phyloP scores from a whole-genome alignment of 2,329 filamentous ascomycete species.

The Apiospora marii region DNA sequence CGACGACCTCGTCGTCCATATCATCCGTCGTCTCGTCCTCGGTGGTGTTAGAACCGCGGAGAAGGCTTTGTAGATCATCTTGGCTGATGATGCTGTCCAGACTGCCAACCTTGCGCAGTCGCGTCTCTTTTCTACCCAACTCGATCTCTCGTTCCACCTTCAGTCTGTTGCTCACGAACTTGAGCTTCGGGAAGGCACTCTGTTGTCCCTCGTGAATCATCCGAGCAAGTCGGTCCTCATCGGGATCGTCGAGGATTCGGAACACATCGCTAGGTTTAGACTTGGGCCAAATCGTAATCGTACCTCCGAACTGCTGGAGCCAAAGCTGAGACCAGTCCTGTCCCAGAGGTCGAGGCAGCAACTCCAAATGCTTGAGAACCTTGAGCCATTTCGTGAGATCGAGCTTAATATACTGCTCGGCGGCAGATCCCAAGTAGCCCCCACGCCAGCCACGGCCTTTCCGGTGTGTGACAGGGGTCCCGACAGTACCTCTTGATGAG shows the following conservation, averaged over 20 bases:
- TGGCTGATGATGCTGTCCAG: conserved; percentile 69
- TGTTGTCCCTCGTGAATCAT: conserved; percentile 94
- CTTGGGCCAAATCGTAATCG: conserved; percentile 95
- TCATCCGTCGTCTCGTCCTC: conserved; percentile 28
- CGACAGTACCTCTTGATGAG: conserved; percentile 89
- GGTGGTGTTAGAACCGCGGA: conserved; percentile 41
- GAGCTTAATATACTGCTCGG: conserved; percentile 94
- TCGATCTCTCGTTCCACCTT: conserved; percentile 80
- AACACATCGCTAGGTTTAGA: conserved; percentile 80
- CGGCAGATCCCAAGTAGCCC: conserved; percentile 89
- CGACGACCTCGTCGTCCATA: conserved; percentile 29
- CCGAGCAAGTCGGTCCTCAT: conserved; percentile 74
- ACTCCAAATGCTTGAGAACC: conserved; percentile 88
- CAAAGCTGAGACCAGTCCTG: conserved; percentile 98
- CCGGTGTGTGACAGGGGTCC: conserved; percentile 91
- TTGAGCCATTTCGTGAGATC: conserved; percentile 98
- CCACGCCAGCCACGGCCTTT: conserved; percentile 94
- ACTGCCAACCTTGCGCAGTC: conserved; percentile 57
- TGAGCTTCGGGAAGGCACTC: conserved; percentile 87
- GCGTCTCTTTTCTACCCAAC: conserved; percentile 61
- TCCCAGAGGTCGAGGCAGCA: conserved; percentile 86
- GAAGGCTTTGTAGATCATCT: conserved; percentile 62
- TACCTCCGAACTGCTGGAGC: conserved; percentile 94
- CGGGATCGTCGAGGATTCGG: conserved; percentile 86
- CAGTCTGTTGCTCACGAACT: conserved; percentile 88